These are phyloP conservation scores for Puccinia horiana DNA, from an alignment of 1,284 basidiomycete genomes.

Conservation along the genomic window DNA sequence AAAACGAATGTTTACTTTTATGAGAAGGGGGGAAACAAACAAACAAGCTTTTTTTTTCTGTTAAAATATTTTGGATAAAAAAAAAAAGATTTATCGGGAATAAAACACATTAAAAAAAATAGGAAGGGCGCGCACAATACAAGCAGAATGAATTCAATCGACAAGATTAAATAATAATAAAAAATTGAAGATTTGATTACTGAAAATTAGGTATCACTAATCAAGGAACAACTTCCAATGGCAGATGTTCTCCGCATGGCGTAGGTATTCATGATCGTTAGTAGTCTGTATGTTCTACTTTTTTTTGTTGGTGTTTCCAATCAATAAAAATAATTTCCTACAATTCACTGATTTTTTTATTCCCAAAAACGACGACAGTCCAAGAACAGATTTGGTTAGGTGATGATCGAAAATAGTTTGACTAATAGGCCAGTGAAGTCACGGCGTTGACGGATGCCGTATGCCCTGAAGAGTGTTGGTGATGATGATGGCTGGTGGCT, in stretches of 20 bases:
- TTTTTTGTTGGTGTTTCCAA: neutral
- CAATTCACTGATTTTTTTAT: neutral
- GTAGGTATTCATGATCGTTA: slow-evolving; percentile 7
- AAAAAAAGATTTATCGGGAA: neutral
- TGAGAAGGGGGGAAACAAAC: neutral
- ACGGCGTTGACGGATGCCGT: neutral
- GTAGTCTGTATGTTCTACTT: neutral
- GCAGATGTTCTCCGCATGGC: neutral
- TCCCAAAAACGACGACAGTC: slow-evolving; percentile 22
- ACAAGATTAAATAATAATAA: neutral
- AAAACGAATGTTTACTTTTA: too few relatives aligned
- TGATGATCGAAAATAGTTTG: neutral
- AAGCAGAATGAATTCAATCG: neutral
- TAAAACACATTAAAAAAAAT: neutral
- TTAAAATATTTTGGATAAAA: neutral
- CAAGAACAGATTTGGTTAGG: neutral
- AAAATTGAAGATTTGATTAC: neutral
- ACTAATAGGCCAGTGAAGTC: slow-evolving; percentile 24
- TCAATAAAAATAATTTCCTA: neutral
- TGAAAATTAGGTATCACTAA: neutral
- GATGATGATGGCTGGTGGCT: slow-evolving; percentile 20
- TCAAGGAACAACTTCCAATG: neutral
- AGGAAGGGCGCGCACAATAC: neutral
- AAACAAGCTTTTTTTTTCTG: neutral
- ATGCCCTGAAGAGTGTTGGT: slow-evolving; percentile 16